phyloP scores from a whole-genome alignment of 2,329 filamentous ascomycete species.

The Talaromyces verruculosus region DNA sequence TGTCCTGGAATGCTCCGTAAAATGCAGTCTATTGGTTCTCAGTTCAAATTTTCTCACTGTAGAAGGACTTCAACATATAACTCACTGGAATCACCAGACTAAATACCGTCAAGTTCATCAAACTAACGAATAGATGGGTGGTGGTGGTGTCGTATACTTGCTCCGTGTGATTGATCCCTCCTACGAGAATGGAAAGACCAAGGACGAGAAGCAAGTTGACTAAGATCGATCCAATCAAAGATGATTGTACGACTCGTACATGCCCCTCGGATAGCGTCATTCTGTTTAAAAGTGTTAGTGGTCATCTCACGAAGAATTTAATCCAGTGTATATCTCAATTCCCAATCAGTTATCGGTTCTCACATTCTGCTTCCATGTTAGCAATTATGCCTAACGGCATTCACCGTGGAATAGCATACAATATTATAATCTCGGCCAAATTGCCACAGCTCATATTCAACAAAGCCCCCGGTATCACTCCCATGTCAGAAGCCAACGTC shows the following conservation, averaged over 20 bases:
- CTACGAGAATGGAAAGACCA: constrained; percentile 2
- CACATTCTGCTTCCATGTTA: background rate
- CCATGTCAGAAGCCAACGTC: background rate
- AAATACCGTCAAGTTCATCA: background rate
- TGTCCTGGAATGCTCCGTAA: background rate
- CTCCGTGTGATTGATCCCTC: background rate
- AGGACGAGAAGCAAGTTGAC: constrained; percentile 82
- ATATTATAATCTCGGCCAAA: background rate
- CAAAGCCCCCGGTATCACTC: background rate
- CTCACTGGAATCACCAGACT: background rate
- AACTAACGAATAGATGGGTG: background rate
- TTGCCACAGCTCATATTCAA: background rate
- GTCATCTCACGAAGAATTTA: background rate
- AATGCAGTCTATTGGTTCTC: background rate
- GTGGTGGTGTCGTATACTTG: background rate
- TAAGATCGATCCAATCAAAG: constrained; percentile 79
- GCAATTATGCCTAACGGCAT: background rate
- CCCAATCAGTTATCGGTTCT: background rate
- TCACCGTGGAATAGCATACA: background rate
- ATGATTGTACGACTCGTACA: constrained; percentile 85
- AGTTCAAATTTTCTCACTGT: background rate
- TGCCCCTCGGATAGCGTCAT: constrained; percentile 54
- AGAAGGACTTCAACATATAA: background rate
- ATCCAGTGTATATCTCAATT: background rate
- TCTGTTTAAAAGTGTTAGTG: background rate